Conservation (phyloP, 2,329 filamentous ascomycete species). For the Tolypocladium tropicale region DNA sequence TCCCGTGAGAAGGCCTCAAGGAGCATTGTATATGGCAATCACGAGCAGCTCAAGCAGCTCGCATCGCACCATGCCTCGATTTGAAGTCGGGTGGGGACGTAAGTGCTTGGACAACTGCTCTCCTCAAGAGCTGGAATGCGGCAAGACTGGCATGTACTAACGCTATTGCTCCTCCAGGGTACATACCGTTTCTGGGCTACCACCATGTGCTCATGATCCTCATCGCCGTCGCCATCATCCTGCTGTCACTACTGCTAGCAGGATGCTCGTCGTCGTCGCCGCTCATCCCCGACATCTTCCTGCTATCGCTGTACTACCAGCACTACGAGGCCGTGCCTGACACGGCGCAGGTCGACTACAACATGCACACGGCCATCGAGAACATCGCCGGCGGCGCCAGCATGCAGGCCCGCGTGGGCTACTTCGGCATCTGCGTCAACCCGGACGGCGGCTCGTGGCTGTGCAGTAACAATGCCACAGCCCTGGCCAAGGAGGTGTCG, state of each 20-base stretch:
- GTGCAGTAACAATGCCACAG: slow-evolving; percentile 94
- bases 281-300: slow-evolving; percentile 89
- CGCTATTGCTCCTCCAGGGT: slow-evolving; percentile 30
- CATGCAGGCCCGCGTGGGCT: slow-evolving; percentile 86
- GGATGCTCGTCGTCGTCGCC: slow-evolving; percentile 96
- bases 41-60: slow-evolving; percentile 15
- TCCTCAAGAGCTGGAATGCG: neutral
- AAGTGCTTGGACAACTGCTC: slow-evolving; percentile 14
- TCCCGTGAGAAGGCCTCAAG: neutral
- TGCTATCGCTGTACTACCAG: slow-evolving; percentile 96
- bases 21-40: slow-evolving; percentile 5
- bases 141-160: neutral
- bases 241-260: slow-evolving; percentile 85
- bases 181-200: slow-evolving; percentile 60
- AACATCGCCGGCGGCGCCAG: slow-evolving; percentile 81
- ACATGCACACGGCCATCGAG: slow-evolving; percentile 71
- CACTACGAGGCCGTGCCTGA: slow-evolving; percentile 72
- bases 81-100: slow-evolving; percentile 41
- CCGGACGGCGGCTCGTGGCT: slow-evolving; percentile 84
- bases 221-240: slow-evolving; percentile 85
- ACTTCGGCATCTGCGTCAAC: slow-evolving; percentile 96
- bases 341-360: slow-evolving; percentile 83
- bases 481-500: slow-evolving; percentile 77
- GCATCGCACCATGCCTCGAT: slow-evolving; percentile 20
- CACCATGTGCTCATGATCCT: slow-evolving; percentile 95